A percentile compares a stretch with the other conserved stretches of the same genome.
phyloP scores from a whole-genome alignment of 768 basidiomycete species.

The Russula sp. region DNA sequence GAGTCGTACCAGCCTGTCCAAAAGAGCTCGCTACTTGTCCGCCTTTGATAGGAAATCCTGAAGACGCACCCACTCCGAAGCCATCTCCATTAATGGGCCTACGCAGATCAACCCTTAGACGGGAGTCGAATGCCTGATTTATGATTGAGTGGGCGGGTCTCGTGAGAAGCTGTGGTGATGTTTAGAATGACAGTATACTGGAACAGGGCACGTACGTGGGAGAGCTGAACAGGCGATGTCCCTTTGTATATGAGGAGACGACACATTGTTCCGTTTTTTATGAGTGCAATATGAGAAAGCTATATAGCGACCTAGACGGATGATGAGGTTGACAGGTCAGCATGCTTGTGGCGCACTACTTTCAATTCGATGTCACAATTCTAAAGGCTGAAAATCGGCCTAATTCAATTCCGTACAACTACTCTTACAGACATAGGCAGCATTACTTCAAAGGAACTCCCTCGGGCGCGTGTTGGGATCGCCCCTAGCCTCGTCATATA shows the following conservation, averaged over 20 bases:
- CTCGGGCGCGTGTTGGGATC: conserved; percentile 71
- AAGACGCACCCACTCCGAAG: conserved; percentile 81
- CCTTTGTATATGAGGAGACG: conserved; percentile 95
- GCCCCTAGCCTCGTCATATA: conserved; percentile 81
- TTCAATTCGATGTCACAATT: neutral
- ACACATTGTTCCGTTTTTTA: conserved; percentile 52
- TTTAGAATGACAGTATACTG: neutral
- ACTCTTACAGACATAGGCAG: conserved; percentile 18
- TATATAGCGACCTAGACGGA: neutral
- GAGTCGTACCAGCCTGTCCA: conserved; percentile 89
- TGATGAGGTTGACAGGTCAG: neutral
- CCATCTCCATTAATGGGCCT: conserved; percentile 94
- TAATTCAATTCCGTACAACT: conserved; percentile 18
- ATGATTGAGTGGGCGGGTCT: conserved; percentile 94
- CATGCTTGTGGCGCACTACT: neutral
- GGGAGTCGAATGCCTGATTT: conserved; percentile 94
- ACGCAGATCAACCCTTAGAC: conserved; percentile 75
- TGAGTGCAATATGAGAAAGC: neutral
- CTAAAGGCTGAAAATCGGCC: neutral
- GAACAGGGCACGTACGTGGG: conserved; percentile 52
- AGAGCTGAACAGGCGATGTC: conserved; percentile 86
- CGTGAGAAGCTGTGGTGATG: conserved; percentile 68
- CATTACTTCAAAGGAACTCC: conserved; percentile 58
- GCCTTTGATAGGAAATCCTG: neutral
- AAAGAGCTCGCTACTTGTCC: conserved; percentile 8